phyloP scores from a whole-genome alignment of 257 asterid species.

The Lycium ferocissimum region DNA sequence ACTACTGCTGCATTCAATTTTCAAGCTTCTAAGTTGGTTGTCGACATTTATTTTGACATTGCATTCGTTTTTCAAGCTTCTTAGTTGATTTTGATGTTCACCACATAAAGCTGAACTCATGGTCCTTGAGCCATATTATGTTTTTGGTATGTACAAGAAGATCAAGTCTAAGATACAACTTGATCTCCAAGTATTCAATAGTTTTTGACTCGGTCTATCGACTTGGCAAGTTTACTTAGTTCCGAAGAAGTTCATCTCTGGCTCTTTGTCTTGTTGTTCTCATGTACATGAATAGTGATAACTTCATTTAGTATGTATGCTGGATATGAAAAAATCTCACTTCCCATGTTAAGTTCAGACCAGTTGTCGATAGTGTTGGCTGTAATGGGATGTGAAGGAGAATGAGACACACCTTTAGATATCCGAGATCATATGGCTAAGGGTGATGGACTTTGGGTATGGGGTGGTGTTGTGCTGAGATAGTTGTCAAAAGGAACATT shows the following conservation, averaged over 20 bases:
- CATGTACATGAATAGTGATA: background rate
- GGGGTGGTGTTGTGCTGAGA: background rate
- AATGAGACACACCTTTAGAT: conserved; percentile 1
- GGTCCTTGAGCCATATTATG: background rate
- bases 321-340: background rate
- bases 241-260: background rate
- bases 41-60: background rate
- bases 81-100: conserved; percentile 24
- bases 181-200: conserved; percentile 2
- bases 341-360: conserved; percentile 1
- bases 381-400: background rate
- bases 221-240: background rate
- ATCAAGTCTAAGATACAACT: conserved; percentile 14
- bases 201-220: background rate
- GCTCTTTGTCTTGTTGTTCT: conserved; percentile 13
- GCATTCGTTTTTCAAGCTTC: conserved; percentile 20
- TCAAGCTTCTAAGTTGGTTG: conserved; percentile 24
- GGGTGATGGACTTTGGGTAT: background rate
- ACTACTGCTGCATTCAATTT: conserved; percentile 9
- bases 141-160: background rate
- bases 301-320: conserved; percentile 10
- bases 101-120: background rate
- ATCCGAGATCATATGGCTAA: background rate
- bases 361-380: background rate
- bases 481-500: conserved; percentile 13